These are phyloP conservation scores for Ophiobolus disseminans DNA, from an alignment of 2,329 filamentous ascomycete species.

Conservation along the genomic window DNA sequence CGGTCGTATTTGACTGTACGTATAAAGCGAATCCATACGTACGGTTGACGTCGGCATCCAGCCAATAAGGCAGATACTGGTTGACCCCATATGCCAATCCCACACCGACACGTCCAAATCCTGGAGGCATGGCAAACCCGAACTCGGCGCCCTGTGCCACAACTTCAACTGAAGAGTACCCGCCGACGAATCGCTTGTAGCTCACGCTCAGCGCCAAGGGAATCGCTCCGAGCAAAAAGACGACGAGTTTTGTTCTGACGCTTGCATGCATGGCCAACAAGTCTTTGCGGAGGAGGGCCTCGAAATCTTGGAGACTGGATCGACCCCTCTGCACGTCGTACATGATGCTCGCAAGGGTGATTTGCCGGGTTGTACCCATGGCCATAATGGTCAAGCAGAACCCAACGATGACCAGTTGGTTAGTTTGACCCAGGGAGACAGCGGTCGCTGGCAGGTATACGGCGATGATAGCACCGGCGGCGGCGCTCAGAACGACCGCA, in stretches of 20 bases:
- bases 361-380: neutral
- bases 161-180: neutral
- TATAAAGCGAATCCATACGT: neutral
- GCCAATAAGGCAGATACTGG: neutral
- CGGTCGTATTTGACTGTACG: neutral
- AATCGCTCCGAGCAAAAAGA: neutral
- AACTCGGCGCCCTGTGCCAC: neutral
- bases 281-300: neutral
- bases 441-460: neutral
- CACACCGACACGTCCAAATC: neutral
- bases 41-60: neutral
- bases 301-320: neutral
- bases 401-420: neutral
- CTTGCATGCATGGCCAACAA: neutral
- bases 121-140: neutral
- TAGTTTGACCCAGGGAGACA: neutral
- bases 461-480: neutral
- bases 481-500: neutral
- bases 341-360: neutral
- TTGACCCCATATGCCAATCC: neutral
- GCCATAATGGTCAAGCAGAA: neutral
- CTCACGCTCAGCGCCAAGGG: neutral
- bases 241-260: neutral
- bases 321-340: neutral
- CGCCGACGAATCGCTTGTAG: neutral